phyloP scores from a whole-genome alignment of 495 filamentous ascomycete genomes.

The Friedmanniomyces simplex region DNA sequence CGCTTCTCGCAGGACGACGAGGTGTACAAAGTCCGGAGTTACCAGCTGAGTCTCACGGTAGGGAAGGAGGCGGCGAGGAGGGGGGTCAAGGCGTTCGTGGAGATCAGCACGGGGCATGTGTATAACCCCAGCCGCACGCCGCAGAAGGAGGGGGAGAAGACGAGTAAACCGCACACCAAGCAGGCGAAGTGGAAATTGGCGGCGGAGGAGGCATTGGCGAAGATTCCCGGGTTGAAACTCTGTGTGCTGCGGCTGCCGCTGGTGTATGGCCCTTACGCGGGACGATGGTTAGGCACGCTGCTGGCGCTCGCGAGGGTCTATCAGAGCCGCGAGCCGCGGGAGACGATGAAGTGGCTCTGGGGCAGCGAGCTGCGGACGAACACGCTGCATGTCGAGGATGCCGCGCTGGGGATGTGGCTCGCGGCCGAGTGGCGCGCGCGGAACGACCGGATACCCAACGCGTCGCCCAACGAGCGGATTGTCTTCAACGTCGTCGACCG shows the following conservation, averaged over 20 bases:
- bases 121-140: constrained; percentile 81
- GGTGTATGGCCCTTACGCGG: constrained; percentile 86
- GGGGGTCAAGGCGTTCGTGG: constrained; percentile 68
- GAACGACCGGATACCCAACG: constrained; percentile 13
- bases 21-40: constrained; percentile 81
- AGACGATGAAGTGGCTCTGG: constrained; percentile 77
- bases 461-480: constrained; percentile 30
- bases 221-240: constrained; percentile 69
- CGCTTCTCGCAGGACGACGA: constrained; percentile 94
- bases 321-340: constrained; percentile 54
- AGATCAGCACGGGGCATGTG: constrained; percentile 86
- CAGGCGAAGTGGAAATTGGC: constrained; percentile 86
- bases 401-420: constrained; percentile 67
- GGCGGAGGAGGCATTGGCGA: constrained; percentile 72
- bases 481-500: constrained; percentile 93
- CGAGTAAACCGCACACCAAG: constrained; percentile 75
- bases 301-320: constrained; percentile 86
- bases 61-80: constrained; percentile 72
- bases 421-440: constrained; percentile 71
- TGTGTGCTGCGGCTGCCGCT: constrained; percentile 73
- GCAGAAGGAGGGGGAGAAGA: constrained; percentile 74
- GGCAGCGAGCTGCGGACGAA: constrained; percentile 82
- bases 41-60: constrained; percentile 61
- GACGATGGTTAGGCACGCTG: constrained; percentile 72
- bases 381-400: constrained; percentile 87